Evolutionary conservation across 2,329 filamentous ascomycete species (phyloP).

Genomic region (Phialemonium atrogriseum): DNA sequence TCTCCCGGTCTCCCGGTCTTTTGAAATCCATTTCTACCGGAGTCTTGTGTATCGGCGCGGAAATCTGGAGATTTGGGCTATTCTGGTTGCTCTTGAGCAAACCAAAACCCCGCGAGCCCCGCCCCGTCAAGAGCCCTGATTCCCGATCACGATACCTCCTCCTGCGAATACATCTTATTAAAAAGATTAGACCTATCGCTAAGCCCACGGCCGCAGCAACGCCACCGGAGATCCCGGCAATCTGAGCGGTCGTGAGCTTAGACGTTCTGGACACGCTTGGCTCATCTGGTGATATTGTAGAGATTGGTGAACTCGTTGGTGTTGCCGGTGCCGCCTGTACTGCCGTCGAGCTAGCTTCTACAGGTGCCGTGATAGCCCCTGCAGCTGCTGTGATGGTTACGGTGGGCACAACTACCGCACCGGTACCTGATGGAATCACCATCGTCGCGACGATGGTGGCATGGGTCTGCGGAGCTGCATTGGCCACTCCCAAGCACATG

Average conservation of each 20-base stretch:
- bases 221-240: slow-evolving; percentile 52
- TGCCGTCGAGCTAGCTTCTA: slow-evolving; percentile 8
- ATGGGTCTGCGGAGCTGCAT: slow-evolving; percentile 49
- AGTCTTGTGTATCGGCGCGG: slow-evolving; percentile 27
- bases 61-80: slow-evolving; percentile 27
- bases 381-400: slow-evolving; percentile 6
- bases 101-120: slow-evolving; percentile 25
- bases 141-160: slow-evolving; percentile 24
- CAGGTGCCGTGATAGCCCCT: slow-evolving; percentile 3
- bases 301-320: slow-evolving; percentile 1
- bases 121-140: slow-evolving; percentile 27
- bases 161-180: slow-evolving; percentile 33
- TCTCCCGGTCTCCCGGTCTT: slow-evolving; percentile 12
- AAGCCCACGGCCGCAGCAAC: slow-evolving; percentile 39
- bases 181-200: slow-evolving; percentile 36
- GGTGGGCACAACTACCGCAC: slow-evolving; percentile 22
- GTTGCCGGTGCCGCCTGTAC: slow-evolving; percentile 7
- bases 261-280: slow-evolving; percentile 6
- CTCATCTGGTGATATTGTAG: not conserved
- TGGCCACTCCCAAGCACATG: slow-evolving; percentile 46
- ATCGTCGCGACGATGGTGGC: slow-evolving; percentile 50
- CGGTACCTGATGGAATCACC: slow-evolving; percentile 27
- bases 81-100: slow-evolving; percentile 10
- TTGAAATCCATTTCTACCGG: slow-evolving; percentile 14
- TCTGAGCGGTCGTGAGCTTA: slow-evolving; percentile 24